These are phyloP conservation scores for Geosmithia morbida DNA, from an alignment of 2,329 filamentous ascomycete species.

Conservation along the genomic window DNA sequence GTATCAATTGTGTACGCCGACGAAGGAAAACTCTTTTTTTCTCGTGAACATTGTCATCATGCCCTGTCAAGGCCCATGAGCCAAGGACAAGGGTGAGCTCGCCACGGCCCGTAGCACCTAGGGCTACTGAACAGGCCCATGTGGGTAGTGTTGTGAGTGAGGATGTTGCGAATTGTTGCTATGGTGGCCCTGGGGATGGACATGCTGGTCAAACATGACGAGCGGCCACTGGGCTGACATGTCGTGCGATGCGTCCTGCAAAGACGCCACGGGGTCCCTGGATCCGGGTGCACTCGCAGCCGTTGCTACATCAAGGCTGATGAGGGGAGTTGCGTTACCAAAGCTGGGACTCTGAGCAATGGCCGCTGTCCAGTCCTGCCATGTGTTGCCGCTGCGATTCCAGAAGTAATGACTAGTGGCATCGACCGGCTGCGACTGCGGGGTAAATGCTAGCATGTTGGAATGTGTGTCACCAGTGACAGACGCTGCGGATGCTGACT, in stretches of 20 bases:
- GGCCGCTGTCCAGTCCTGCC: conserved; percentile 40
- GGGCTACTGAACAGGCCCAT: neutral
- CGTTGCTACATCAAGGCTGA: conserved; percentile 25
- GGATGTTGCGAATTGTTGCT: neutral
- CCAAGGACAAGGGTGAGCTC: neutral
- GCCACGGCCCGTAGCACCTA: neutral
- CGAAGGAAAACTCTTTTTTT: neutral
- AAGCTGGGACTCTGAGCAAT: conserved; percentile 33
- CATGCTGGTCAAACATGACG: conserved; percentile 13
- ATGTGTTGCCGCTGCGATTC: conserved; percentile 25
- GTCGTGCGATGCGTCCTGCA: conserved; percentile 6
- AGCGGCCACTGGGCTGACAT: conserved; percentile 15
- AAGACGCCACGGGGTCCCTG: neutral
- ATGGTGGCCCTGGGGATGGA: neutral
- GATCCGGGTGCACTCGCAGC: conserved; percentile 3
- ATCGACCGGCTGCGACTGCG: conserved; percentile 19
- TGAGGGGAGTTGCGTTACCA: conserved; percentile 31
- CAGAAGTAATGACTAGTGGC: conserved; percentile 16
- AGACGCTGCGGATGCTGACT: conserved; percentile 6
- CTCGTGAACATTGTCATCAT: neutral
- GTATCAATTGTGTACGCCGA: neutral
- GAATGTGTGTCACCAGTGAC: conserved; percentile 11
- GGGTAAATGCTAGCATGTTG: conserved; percentile 24
- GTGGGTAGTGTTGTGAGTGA: neutral
- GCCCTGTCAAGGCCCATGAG: neutral